These are phyloP conservation scores for Podaxis sp. DNA, from an alignment of 768 basidiomycete genomes.

Conservation along the genomic window DNA sequence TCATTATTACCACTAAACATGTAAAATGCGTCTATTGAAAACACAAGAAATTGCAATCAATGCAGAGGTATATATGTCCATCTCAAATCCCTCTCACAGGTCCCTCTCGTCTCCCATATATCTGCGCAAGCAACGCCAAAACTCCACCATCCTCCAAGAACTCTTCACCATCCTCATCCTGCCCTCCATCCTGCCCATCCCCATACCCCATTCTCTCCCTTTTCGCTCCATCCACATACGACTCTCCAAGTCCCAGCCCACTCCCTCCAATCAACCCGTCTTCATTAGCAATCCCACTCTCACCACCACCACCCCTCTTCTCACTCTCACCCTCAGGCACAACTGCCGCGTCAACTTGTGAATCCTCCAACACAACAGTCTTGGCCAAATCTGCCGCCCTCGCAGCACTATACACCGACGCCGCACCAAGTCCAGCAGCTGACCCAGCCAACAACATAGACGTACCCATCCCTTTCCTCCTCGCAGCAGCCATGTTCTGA, in stretches of 20 bases:
- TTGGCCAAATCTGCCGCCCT: conserved; percentile 53
- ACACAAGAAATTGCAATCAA: not conserved
- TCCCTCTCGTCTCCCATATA: conserved; percentile 66
- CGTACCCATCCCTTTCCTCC: conserved; percentile 35
- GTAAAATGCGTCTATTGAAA: not conserved
- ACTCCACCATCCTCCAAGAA: conserved; percentile 76
- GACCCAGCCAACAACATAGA: conserved; percentile 45
- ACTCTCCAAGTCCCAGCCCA: conserved; percentile 62
- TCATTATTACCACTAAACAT: not conserved
- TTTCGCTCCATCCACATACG: conserved; percentile 71
- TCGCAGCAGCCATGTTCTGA: conserved; percentile 50
- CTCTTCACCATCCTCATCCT: conserved; percentile 53
- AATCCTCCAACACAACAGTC: conserved; percentile 75
- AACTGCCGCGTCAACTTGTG: conserved; percentile 36
- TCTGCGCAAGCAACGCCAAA: conserved; percentile 81
- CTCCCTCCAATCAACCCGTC: conserved; percentile 15
- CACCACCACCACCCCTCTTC: conserved; percentile 15
- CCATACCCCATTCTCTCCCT: conserved; percentile 33
- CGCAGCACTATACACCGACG: conserved; percentile 41
- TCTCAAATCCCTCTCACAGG: conserved; percentile 43
- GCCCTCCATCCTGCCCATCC: conserved; percentile 37
- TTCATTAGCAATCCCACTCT: conserved; percentile 1
- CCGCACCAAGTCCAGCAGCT: conserved; percentile 30
- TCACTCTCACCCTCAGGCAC: not conserved
- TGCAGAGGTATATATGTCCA: not conserved